Conservation (phyloP, 2,329 filamentous ascomycete genomes). For the Blumeriella jaapii region DNA sequence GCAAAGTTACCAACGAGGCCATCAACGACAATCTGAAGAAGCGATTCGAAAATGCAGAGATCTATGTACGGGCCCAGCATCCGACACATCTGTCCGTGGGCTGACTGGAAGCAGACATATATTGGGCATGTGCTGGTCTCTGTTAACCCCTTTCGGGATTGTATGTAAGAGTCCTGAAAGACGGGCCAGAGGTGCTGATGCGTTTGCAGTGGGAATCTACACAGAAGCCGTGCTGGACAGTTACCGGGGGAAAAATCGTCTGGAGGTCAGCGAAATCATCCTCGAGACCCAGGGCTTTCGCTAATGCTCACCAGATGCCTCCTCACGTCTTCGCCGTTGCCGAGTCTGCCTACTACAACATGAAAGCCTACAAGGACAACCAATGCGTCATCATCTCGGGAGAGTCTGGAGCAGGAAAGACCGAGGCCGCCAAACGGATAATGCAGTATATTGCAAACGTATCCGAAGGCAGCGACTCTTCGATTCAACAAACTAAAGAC, state of each 20-base stretch:
- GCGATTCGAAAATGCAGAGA: conserved; percentile 92
- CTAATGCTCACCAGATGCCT: conserved; percentile 41
- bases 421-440: conserved; percentile 93
- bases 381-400: conserved; percentile 99
- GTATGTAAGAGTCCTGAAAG: conserved; percentile 32
- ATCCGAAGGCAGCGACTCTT: conserved; percentile 59
- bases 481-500: conserved; percentile 95
- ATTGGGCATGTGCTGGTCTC: conserved; percentile 99
- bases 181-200: conserved; percentile 27
- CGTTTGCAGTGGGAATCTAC: conserved; percentile 71
- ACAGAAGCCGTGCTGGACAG: conserved; percentile 87
- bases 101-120: conserved; percentile 54
- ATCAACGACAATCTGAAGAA: conserved; percentile 99
- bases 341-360: conserved; percentile 96
- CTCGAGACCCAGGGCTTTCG: neutral
- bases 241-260: conserved; percentile 92
- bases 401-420: conserved; percentile 96
- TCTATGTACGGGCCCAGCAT: conserved; percentile 51
- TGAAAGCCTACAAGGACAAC: conserved; percentile 99
- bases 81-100: conserved; percentile 1
- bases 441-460: conserved; percentile 99
- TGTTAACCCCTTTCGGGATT: conserved; percentile 93
- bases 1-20: conserved; percentile 97
- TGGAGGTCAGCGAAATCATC: conserved; percentile 46
- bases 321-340: conserved; percentile 97